Conservation (phyloP, 768 basidiomycete genomes). For the Rhodocollybia butyracea region DNA sequence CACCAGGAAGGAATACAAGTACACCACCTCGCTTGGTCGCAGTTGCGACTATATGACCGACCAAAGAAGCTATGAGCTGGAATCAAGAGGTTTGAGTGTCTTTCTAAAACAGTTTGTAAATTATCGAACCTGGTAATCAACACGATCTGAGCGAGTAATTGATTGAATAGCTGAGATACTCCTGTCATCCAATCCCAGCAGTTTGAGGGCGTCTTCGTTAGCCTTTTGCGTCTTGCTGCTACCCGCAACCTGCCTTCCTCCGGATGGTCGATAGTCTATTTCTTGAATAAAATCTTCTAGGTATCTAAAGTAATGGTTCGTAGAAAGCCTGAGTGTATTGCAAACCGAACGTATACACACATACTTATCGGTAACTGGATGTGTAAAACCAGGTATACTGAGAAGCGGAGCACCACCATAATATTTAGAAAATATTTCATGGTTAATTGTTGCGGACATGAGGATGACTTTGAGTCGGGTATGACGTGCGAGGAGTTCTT, state of each 20-base stretch:
- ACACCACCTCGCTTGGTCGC: slow-evolving; percentile 57
- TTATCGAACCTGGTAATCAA: slow-evolving; percentile 66
- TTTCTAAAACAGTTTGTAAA: not conserved
- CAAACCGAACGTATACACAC: too few relatives aligned
- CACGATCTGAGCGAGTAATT: slow-evolving; percentile 55
- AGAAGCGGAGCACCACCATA: slow-evolving; percentile 80
- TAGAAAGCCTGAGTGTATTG: not conserved
- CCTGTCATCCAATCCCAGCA: slow-evolving; percentile 47
- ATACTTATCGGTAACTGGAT: slow-evolving; percentile 75
- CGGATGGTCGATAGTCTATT: slow-evolving; percentile 53
- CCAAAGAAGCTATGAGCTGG: slow-evolving; percentile 65
- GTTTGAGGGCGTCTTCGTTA: slow-evolving; percentile 45
- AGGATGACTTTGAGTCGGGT: slow-evolving; percentile 72
- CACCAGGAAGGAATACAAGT: slow-evolving; percentile 88
- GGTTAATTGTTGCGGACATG: slow-evolving; percentile 96
- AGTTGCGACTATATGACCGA: slow-evolving; percentile 57
- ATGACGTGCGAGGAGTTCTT: slow-evolving; percentile 66
- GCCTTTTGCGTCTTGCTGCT: slow-evolving; percentile 38
- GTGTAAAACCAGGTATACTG: slow-evolving; percentile 77
- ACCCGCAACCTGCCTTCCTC: slow-evolving; percentile 20
- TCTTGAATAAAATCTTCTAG: slow-evolving; percentile 73
- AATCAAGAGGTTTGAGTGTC: not conserved
- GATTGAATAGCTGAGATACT: slow-evolving; percentile 54
- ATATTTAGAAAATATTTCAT: slow-evolving; percentile 78
- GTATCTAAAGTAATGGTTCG: slow-evolving; percentile 45